Base-by-base conservation (phyloP, 768 basidiomycete genomes). In the Vishniacozyma victoriae region DNA sequence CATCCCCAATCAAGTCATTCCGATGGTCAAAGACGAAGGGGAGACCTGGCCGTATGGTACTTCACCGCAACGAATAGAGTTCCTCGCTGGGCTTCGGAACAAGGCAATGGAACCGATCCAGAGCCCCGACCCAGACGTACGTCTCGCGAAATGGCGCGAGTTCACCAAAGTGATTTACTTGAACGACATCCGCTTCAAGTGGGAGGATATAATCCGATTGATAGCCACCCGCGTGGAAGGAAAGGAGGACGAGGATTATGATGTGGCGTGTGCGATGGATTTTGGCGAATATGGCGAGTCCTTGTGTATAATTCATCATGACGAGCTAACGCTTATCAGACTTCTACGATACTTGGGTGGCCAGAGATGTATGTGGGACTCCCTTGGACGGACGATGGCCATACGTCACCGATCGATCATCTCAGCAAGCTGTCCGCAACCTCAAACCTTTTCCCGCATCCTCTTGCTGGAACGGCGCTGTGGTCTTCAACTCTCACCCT, bases 191-290 rank as follows among this genome's bases (percentile, higher is more conserved):
- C 73, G 56, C 45, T 55, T 77, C 51, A 73, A 74, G 25, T 74
- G 75, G 4, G 74, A 76, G 52, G 64, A 67, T 18, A 52, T 77
- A 4, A 48, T 76, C 14, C 75, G 77, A 48, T 66, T 77, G 20
- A 50, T 77, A n/a, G 36, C 29, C 3, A 54, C 57, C 2, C 38
- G 46, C 16, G 40, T 49, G 19, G 58, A 60, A 46, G 46, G 52
- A 2, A 42, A 42, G 31, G 53, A 35, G 12, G 67, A 67, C 19
- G 75, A 74, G 12, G 67, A 73, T 18, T 58, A 58, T 33, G 77
- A 77, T 49, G 73, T 77, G 69, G 76, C 66, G 13, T 77, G 77
- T 46, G 76, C 69, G 5, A 57, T 77, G 50, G 76, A 78, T 57
- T 74, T 75, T 54, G 41, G 57, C 15, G 41, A 41, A 15, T 57